Conservation (phyloP, 2,329 filamentous ascomycete genomes). For the Microsporum audouinii region DNA sequence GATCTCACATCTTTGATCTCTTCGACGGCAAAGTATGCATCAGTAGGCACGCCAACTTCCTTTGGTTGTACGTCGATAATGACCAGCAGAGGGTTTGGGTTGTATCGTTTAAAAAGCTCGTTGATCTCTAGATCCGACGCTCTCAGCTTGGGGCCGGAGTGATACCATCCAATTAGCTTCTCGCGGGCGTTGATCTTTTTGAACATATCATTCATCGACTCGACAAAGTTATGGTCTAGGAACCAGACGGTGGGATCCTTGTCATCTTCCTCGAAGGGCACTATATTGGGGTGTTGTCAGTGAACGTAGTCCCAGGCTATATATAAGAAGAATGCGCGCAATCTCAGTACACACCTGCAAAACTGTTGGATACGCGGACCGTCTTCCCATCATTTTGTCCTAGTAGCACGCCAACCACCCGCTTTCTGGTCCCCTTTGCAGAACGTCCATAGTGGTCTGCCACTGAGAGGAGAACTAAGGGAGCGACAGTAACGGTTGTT, state of each 20-base stretch:
- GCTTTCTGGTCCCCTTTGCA: constrained; percentile 73
- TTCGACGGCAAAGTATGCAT: constrained; percentile 97
- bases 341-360: constrained; percentile 58
- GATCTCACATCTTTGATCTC: constrained; percentile 92
- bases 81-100: constrained; percentile 86
- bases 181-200: constrained; percentile 99
- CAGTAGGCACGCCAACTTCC: constrained; percentile 92
- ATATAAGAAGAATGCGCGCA: neutral
- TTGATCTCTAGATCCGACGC: constrained; percentile 98
- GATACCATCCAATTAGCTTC: constrained; percentile 99
- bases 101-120: constrained; percentile 98
- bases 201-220: constrained; percentile 99
- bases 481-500: constrained; percentile 90
- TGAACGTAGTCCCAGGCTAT: neutral
- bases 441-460: constrained; percentile 98
- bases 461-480: constrained; percentile 90
- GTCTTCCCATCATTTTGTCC: constrained; percentile 95
- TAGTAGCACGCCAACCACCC: constrained; percentile 87
- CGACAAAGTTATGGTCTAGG: constrained; percentile 97
- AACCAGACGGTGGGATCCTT: constrained; percentile 99
- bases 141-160: constrained; percentile 91
- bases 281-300: constrained; percentile 38
- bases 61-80: constrained; percentile 98
- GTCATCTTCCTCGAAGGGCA: constrained; percentile 97
- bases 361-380: constrained; percentile 96